These are phyloP conservation scores for Arabidopsis arenosa DNA, from an alignment of 345 rosid genomes.

Conservation along the genomic window DNA sequence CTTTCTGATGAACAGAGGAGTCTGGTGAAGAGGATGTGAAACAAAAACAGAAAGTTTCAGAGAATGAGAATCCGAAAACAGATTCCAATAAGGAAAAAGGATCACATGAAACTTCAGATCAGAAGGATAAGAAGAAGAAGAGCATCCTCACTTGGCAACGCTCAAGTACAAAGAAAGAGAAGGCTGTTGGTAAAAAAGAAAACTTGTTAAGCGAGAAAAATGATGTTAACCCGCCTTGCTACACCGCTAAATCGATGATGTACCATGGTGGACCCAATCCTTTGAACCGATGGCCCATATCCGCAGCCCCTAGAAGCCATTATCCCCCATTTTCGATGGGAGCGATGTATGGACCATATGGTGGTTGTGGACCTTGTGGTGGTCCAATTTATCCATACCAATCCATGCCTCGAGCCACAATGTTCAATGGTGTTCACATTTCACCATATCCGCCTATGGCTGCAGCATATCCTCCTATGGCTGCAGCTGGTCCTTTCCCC, in stretches of 20 bases:
- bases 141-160: constrained; percentile 32
- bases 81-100: constrained; percentile 20
- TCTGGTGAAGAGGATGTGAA: constrained; percentile 6
- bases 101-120: neutral
- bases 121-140: constrained; percentile 19
- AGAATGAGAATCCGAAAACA: constrained; percentile 25
- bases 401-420: neutral
- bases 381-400: constrained; percentile 29
- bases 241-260: constrained; percentile 14
- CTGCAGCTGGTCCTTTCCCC: constrained; percentile 12
- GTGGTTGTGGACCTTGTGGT: constrained; percentile 4
- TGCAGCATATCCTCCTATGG: constrained; percentile 38
- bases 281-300: constrained; percentile 24
- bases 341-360: constrained; percentile 23
- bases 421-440: constrained; percentile 23
- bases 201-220: neutral
- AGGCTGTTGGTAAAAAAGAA: neutral
- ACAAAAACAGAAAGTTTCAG: constrained; percentile 8
- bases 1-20: constrained; percentile 37
- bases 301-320: neutral
- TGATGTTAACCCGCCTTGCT: neutral
- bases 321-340: constrained; percentile 17
- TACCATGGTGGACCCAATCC: constrained; percentile 3
- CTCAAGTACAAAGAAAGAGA: constrained; percentile 36
- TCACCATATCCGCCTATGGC: constrained; percentile 42